These are phyloP conservation scores for Claviceps sp. DNA, from an alignment of 2,329 filamentous ascomycete genomes.

Conservation along the genomic window DNA sequence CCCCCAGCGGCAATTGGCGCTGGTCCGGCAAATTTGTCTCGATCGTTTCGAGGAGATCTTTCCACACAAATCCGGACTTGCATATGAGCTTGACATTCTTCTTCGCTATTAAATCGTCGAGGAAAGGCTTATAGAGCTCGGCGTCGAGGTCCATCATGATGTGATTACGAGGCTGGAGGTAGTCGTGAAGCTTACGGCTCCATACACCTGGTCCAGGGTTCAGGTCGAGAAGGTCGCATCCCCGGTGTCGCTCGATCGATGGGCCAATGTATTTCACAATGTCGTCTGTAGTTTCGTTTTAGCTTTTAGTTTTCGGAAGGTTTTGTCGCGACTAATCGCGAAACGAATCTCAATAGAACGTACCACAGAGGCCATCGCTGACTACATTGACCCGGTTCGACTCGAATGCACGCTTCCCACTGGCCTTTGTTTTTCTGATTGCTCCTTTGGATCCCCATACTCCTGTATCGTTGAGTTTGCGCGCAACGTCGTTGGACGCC, in stretches of 20 bases:
- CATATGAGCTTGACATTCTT: constrained; percentile 37
- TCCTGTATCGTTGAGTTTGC: constrained; percentile 13
- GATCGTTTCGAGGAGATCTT: constrained; percentile 43
- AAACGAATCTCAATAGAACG: constrained; percentile 5
- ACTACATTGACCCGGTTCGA: constrained; percentile 38
- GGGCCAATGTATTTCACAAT: constrained; percentile 55
- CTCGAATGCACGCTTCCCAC: constrained; percentile 10
- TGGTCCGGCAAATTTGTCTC: constrained; percentile 41
- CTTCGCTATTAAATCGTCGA: constrained; percentile 41
- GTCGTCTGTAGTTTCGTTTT: constrained; percentile 39
- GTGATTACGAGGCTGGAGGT: constrained; percentile 67
- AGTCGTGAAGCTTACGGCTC: constrained; percentile 62
- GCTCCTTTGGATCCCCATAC: constrained; percentile 12
- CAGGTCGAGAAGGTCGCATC: constrained; percentile 77
- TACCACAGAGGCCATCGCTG: constrained; percentile 36
- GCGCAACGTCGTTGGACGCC: constrained; percentile 9
- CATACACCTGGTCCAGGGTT: constrained; percentile 70
- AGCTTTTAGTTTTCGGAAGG: neutral
- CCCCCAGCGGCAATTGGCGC: constrained; percentile 22
- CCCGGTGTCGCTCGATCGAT: constrained; percentile 54
- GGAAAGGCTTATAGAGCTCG: constrained; percentile 43
- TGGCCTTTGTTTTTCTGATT: constrained; percentile 7
- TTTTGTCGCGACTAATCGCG: neutral
- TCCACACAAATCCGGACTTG: constrained; percentile 45
- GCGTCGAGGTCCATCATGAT: constrained; percentile 65